Conservation (phyloP, 176 grass and related monocot genomes). For the Ensete ventricosum region DNA sequence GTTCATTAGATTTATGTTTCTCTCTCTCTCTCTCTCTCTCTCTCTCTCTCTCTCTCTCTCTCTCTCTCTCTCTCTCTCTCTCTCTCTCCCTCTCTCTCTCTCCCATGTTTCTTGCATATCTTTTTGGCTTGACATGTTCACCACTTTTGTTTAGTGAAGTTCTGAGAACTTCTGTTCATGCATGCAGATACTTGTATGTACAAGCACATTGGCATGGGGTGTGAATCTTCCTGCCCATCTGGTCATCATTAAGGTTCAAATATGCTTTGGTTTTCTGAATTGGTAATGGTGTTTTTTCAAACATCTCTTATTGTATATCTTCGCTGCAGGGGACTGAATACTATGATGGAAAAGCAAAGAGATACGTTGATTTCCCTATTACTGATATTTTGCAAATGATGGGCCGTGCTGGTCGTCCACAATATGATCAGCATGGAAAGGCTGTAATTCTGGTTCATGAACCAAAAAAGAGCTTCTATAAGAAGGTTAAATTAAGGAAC, state of each 20-base stretch:
- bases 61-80: too few species aligned
- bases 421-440: constrained; percentile 98
- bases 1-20: background rate
- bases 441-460: constrained; percentile 99
- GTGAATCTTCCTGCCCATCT: constrained; percentile 97
- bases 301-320: background rate
- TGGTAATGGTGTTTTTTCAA: background rate
- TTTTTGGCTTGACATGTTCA: background rate
- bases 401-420: constrained; percentile 89
- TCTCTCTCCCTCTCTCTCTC: too few species aligned
- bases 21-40: background rate
- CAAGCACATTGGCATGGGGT: constrained; percentile 97
- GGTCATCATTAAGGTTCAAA: constrained; percentile 88
- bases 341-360: constrained; percentile 95
- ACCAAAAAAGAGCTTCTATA: constrained; percentile 99
- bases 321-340: constrained; percentile 80
- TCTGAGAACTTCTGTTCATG: constrained; percentile 25
- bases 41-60: too few species aligned
- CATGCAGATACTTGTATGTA: constrained; percentile 75
- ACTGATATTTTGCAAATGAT: constrained; percentile 99
- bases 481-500: constrained; percentile 54
- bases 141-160: constrained; percentile 3
- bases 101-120: background rate
- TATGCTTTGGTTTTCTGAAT: constrained; percentile 16
- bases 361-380: constrained; percentile 93